Evolutionary conservation across 1,284 basidiomycete species (phyloP), one percentile per base, ranked within the genome.

Genomic region (Austroboletus novae-zelandiae): DNA sequence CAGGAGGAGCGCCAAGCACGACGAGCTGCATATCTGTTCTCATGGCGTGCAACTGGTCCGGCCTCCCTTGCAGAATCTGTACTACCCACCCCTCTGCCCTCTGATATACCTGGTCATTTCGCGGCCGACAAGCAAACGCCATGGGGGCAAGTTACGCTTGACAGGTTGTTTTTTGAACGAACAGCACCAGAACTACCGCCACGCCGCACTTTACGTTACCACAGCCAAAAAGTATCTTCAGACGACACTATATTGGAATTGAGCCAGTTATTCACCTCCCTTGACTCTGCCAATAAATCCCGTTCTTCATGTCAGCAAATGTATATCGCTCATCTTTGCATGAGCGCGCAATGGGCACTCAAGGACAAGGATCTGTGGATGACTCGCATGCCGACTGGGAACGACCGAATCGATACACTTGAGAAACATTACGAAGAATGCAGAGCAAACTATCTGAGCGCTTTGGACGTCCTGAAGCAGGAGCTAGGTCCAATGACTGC

Each of bases 81-180:
- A 23, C 23, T 5, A 25, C 40, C 44, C 18, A 34, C 20, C 4
- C 36, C 45, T 39, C 17, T n/a, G 6, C 40, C 13, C 5, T 15
- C 4, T 0, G 11, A 3, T 2, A 3, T 34, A n/a, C 9, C 1
- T 9, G 15, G 2, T 35, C 23, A 23, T 4, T 23, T 5, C 23
- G 5, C 23, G 23, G 5, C 23, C 23, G 23, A 23, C 3, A 23
- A 23, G 23, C 23, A 23, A 23, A 23, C 23, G 23, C 23, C 23
- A 23, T 23, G 23, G 23, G 14, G 9, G 36, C 4, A 0, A 11
- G n/a, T 56, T 10, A 45, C 35, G 0, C 29, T 56, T 8, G 23
- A 43, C n/a, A n/a, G 43, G 0, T 13, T 61, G 5, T 8, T 55
- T 6, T 50, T 42, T 9, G 15, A 7, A 7, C 36, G 47, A 13